Base-by-base conservation (phyloP, 2,329 filamentous ascomycete genomes). In the Hypoxylon sp. region DNA sequence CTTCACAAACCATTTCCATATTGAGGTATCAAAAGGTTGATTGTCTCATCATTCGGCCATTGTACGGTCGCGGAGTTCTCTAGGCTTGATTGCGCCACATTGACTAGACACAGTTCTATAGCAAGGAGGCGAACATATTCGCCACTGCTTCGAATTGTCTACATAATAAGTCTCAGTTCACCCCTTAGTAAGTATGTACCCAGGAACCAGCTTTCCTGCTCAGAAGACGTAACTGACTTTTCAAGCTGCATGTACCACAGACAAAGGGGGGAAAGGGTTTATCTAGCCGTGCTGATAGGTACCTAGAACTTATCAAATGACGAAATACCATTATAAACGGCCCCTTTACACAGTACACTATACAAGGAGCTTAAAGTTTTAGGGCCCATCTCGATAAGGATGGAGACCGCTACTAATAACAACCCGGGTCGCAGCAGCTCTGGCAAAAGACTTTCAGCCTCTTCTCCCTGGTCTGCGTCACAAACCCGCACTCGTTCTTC, bases 401-500 rank as follows among this genome's bases (percentile, higher is more conserved):
- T 68, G 66, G 66, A 68, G 46, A 61, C 58, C n/a, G 46, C 52
- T 52, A 61, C 45, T 55, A 54, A 44, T 42, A 59, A 56, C 49
- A 64, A 52, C 52, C 49, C 63, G 53, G 42, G 53, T 61, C 64
- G 61, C 55, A 56, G 51, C 63, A 64, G 38, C 40, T 68, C 67
- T 42, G 51, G 58, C 48, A 70, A 67, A 40, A 70, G 67, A 65
- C 62, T 68, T 50, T 68, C 68, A 56, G 30, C 68, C 14, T 64
- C 64, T 44, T 59, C 59, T 49, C 69, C 50, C 70, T 71, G 72
- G 63, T 70, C 71, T 56, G 54, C 65, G 24, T 71, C 73, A 18
- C 65, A 71, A 71, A 73, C 76, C 28, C 82, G 80, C 67, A 80
- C 83, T 62, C 81, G 84, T 66, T 80, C 83, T 55, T 79, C 64